These are phyloP conservation scores for Colletotrichum cuscutae DNA, from an alignment of 2,329 filamentous ascomycete species.

Conservation along the genomic window DNA sequence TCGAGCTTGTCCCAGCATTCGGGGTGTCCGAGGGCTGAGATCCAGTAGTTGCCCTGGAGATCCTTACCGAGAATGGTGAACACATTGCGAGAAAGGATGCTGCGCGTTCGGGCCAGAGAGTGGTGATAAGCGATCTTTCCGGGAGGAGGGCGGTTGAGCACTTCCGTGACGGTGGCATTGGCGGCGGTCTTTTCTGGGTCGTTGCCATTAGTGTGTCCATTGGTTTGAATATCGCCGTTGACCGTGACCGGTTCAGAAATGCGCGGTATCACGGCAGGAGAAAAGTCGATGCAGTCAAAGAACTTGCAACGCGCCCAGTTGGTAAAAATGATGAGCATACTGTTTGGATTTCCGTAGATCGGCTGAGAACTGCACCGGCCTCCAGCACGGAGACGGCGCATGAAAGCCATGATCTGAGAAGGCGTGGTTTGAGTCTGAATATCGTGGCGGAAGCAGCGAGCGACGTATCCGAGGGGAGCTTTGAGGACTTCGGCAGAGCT, in stretches of 20 bases:
- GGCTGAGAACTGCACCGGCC: constrained; percentile 37
- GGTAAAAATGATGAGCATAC: constrained; percentile 46
- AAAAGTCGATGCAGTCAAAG: constrained; percentile 49
- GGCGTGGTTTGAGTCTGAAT: constrained; percentile 48
- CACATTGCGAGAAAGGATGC: constrained; percentile 27
- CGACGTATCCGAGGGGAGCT: constrained; percentile 42
- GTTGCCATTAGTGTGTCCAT: not conserved
- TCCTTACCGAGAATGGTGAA: constrained; percentile 42
- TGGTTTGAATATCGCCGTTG: not conserved
- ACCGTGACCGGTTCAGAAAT: not conserved
- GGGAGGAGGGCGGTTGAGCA: constrained; percentile 12
- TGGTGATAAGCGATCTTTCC: constrained; percentile 31
- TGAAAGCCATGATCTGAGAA: constrained; percentile 44
- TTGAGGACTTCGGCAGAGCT: constrained; percentile 37
- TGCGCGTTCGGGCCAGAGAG: constrained; percentile 28
- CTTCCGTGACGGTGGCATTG: not conserved
- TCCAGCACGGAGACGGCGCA: constrained; percentile 37
- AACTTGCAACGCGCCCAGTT: constrained; percentile 53
- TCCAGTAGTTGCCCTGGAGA: constrained; percentile 41
- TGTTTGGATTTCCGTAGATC: constrained; percentile 44
- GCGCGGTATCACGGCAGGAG: constrained; percentile 40
- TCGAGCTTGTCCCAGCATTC: constrained; percentile 43
- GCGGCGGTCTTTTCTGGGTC: constrained; percentile 23
- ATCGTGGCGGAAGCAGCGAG: constrained; percentile 43
- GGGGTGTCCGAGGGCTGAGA: constrained; percentile 36